Base-by-base conservation (phyloP, 2,329 filamentous ascomycete genomes). In the Hypoxylon sp. region DNA sequence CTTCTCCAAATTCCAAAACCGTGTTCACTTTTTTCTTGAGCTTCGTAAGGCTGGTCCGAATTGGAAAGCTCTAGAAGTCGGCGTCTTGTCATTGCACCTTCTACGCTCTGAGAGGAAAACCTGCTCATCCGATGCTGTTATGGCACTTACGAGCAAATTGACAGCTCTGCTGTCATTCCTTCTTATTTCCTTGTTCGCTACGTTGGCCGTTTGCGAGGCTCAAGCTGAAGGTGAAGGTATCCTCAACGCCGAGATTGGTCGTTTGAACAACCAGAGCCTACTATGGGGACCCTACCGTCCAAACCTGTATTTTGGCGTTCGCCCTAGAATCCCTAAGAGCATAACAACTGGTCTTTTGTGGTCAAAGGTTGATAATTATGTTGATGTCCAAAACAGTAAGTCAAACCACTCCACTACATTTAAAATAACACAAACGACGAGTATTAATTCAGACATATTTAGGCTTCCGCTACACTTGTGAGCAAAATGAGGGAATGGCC, bases 281-380 rank as follows among this genome's bases (percentile, higher is more conserved):
- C 85, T 98, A 83, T 99, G 96, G 96, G 96, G 96, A 0, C 93
- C 96, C 1, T 99, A 98, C 82, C 89, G 93, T 73, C 92, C 95
- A 0, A 98, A 98, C 76, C 81, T 98, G 48, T 98, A 98, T 81
- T 98, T 98, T 83, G 95, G 95, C 1, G 88, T 97, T 36, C 87
- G 93, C 19, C 93, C 95, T 49, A 87, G 94, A 64, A 85, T 95
- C 53, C 91, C 94, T 0, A 90, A 94, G 77, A 94, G 93, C 74
- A 79, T 98, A 72, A 89, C 91, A 80, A 90, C 93, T 1, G 94
- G 92, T 0, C 83, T 99, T 77, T 88, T 98, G 83, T 99, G 96
- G 96, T 89, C 90, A 4, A 91, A 91, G 74, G 90, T 97, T 14
- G 93, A 98, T 75, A 87, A 90, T 72, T 98, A 91, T 79, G 82